Base-by-base conservation (phyloP, 768 basidiomycete genomes). In the Termitomyces sp. region DNA sequence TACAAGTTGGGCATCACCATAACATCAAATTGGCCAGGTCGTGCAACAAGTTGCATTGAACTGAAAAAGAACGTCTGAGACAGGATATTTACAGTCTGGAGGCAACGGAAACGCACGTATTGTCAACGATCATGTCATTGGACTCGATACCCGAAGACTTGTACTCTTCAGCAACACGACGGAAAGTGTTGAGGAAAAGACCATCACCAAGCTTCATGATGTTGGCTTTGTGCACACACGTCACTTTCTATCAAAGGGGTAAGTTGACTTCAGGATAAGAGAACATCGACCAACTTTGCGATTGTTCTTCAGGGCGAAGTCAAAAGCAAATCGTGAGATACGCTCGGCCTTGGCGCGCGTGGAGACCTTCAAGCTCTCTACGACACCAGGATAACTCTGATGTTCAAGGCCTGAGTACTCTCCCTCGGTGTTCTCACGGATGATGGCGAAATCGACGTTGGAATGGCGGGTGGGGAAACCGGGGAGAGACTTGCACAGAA, bases 131-230 rank as follows among this genome's bases (percentile, higher is more conserved):
- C 97, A 99, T 98, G 76, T 96, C 92, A 70, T 98, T 96, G 73
- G 83, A 92, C 67, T 86, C 85, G 70, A 99, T 96, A 48, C 97
- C 97, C 48, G 89, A 81, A 57, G 88, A 89, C 76, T 87, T 91
- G 84, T 98, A 99, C 73, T 98, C 96, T 75, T 98, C 94, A 38
- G 95, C 97, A 62, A 99, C 86, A 62, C 88, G 85, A 68, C 94
- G 92, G 88, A 98, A 99, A 24, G 96, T 98, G 78, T 94, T 96
- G 69, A 98, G 85, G 89, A 98, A 98, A 46, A 99, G 86, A 76
- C 97, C 97, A 71, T 98, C 97, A 74, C 96, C 96, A 68, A 98
- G 89, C 77, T 99, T 99, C 97, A 99, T 99, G 82, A 99, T 99
- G 82, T 98, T 98, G 70, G 97, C 97, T 79, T 99, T 99, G 87